Percentiles rank a stretch among this genome's conserved stretches.
phyloP scores from a whole-genome alignment of 1,284 basidiomycete species.

The Vanrija pseudolonga region DNA sequence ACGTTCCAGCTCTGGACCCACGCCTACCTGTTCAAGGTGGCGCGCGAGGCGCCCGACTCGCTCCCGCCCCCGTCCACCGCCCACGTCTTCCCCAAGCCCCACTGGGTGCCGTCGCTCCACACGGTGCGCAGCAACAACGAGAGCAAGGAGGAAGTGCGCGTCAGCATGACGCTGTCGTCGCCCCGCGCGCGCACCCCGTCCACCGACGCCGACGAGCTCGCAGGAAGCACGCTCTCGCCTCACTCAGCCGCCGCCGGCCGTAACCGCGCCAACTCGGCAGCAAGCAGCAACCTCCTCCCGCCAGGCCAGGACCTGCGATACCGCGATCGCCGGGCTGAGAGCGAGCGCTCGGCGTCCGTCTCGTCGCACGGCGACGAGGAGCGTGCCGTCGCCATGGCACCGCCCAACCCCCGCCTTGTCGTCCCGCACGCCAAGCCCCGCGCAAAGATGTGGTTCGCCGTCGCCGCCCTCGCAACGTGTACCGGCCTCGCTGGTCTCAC shows the following conservation, averaged over 20 bases:
- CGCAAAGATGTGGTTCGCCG: constrained; percentile 52
- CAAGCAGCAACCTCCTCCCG: too few relatives aligned
- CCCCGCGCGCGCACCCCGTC: not conserved
- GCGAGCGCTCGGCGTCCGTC: not conserved
- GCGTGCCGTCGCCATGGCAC: not conserved
- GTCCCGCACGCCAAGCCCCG: constrained; percentile 37
- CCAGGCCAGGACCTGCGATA: not conserved
- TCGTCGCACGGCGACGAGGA: constrained; percentile 10
- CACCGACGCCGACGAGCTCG: constrained; percentile 5
- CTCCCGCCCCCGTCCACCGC: constrained; percentile 39
- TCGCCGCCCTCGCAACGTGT: constrained; percentile 33
- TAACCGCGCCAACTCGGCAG: not conserved
- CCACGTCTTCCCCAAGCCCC: constrained; percentile 43
- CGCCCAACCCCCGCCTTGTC: constrained; percentile 5
- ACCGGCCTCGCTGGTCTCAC: constrained; percentile 57
- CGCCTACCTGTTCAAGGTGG: constrained; percentile 56
- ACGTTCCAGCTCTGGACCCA: constrained; percentile 58
- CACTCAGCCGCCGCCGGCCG: too few relatives aligned
- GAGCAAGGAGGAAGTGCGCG: not conserved
- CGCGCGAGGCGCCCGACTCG: constrained; percentile 26
- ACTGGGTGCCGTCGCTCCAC: constrained; percentile 41
- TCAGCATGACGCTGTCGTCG: not conserved
- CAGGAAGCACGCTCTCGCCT: too few relatives aligned
- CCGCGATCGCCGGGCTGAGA: not conserved
- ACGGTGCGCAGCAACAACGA: constrained; percentile 14